Evolutionary conservation across 2,329 filamentous ascomycete genomes (phyloP), one percentile per base, ranked within the genome.

Genomic region (Mariannaea sp.): DNA sequence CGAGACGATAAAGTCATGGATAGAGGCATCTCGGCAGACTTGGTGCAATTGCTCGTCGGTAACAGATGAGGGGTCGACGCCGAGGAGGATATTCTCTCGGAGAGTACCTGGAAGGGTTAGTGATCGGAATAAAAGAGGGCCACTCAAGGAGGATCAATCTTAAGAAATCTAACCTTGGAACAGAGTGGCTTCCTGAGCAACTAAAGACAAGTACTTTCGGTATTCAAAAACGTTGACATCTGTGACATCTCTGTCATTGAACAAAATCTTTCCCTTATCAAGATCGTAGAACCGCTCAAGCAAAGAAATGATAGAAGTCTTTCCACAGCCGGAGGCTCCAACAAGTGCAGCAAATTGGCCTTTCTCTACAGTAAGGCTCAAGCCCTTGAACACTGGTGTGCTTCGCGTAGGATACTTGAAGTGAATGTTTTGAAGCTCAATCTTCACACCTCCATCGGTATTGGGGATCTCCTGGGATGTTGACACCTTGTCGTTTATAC

Each of bases 181-280:
- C 0, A 92, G 77, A 0, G 85, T 86, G 7, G 89, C 80, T 67
- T 92, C 88, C 69, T 92, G 89, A 3, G 87, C 84, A 0, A 92
- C 89, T 0, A 92, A 79, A 1, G 87, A 86, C 10, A 92, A 76
- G 29, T 82, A 73, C 50, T 78, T 77, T 33, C 89, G 82, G 67
- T 90, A 90, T 14, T 79, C 72, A 55, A 78, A 78, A 0, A 87
- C 77, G 49, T 86, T 81, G 46, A 90, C 68, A 1, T 76, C 67
- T 1, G 74, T 69, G 36, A 92, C 83, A 61, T 87, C 79, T 44
- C 76, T 74, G 5, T 79, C 83, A 66, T 89, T 85, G 66, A 84
- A 81, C 1, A 85, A 74, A 48, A 94, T 85, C 5, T 75, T 73
- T 5, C 90, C 90, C 9, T 78, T 74, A 13, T 81, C 75, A 0